Evolutionary conservation across 75 land plant species (phyloP), one percentile per base, ranked within the genome.

Genomic region (Selaginella tamariscina): DNA sequence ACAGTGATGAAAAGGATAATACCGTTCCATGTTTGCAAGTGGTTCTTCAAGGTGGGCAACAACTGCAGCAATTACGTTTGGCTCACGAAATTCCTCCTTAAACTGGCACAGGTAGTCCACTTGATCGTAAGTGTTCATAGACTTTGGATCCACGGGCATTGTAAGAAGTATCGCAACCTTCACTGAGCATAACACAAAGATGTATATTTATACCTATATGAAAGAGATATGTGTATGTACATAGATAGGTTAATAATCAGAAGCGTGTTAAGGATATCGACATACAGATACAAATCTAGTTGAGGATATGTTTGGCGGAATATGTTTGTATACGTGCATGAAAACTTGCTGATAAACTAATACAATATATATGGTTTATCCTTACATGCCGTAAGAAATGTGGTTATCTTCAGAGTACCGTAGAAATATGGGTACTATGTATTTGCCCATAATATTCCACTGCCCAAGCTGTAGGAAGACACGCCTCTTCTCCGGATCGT

Each of bases 131-230:
- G 84, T 66, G 69, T 85, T 74, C 39, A 59, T 74, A 1, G 96
- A 87, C 0, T 73, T 27, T 22, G 86, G 75, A 67, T 89, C 96
- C 30, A 93, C 60, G 0, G 98, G 98, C 88, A 89, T 89, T 0
- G 88, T 86, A 54, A 93, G 74, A 33, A 93, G 89, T 28, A 93
- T 95, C 81, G 89, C 69, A 33, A 93, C 81, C 72, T 93, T 93
- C 68, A 93, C 98, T 89, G 96, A 85, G 15, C 5, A 39, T 5
- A 39, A 39, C 11, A 39, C 5, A 78, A 22, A 30, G 27, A 8
- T 5, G 20, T 8, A 59, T 9, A 26, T 26, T 2, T 26, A 59
- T 2, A 21, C 63, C 26, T 2, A 2, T 5, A 22, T 8, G 26
- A 59, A 22, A 5, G 27, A 59, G 21, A 59, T 13, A 13, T 49